Evolutionary conservation across 345 rosid genomes (phyloP).

Genomic region (Iberis pinnata): DNA sequence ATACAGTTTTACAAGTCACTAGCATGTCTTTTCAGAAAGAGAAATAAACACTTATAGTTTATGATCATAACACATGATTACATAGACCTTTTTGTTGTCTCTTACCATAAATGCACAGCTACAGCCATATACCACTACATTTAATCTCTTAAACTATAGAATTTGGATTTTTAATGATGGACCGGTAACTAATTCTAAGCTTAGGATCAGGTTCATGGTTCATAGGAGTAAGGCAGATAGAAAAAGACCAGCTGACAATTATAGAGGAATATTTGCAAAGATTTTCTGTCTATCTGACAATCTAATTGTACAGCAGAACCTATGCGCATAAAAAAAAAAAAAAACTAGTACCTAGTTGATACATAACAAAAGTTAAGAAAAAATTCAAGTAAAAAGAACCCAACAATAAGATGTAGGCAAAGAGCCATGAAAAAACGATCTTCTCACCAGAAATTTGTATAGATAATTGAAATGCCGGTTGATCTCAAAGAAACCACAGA

Average conservation of each 20-base stretch:
- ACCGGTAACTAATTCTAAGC: constrained; percentile 7
- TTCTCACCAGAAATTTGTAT: constrained; percentile 69
- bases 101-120: background rate
- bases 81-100: background rate
- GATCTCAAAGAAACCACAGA: constrained; percentile 75
- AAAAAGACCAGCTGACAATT: constrained; percentile 11
- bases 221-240: background rate
- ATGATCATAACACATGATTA: constrained; percentile 8
- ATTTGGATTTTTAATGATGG: constrained; percentile 10
- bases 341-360: background rate
- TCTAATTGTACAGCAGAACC: constrained; percentile 6
- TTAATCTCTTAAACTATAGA: background rate
- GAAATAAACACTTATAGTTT: constrained; percentile 7
- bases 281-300: constrained; percentile 2
- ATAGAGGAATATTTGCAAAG: background rate
- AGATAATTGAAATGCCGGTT: constrained; percentile 85
- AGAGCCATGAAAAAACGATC: constrained; percentile 18
- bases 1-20: constrained; percentile 10
- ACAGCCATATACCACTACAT: background rate
- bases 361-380: constrained; percentile 12
- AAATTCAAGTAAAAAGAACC: constrained; percentile 47
- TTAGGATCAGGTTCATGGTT: constrained; percentile 11
- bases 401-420: constrained; percentile 39
- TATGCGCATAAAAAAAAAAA: background rate
- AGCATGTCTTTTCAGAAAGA: background rate